These are phyloP conservation scores for Prototheca cutis DNA, from an alignment of 163 green algal genomes.

Conservation along the genomic window DNA sequence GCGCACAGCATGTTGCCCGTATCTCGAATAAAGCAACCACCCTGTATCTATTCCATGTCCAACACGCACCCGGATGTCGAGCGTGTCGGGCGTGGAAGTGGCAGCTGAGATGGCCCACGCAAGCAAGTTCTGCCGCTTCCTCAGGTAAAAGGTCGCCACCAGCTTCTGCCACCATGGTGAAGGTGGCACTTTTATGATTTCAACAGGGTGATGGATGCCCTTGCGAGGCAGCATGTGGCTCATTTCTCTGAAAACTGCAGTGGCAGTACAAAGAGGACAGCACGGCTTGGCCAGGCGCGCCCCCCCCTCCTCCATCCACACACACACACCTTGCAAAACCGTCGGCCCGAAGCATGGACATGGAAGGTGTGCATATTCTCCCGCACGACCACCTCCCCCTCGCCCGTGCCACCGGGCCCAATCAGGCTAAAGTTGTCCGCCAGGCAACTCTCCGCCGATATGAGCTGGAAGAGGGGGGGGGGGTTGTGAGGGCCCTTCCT, in stretches of 20 bases:
- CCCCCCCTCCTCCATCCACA: too few species aligned
- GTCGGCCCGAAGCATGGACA: constrained; percentile 18
- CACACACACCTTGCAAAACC: constrained; percentile 14
- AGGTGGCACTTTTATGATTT: neutral
- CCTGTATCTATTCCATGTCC: too few species aligned
- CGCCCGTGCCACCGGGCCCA: constrained; percentile 4
- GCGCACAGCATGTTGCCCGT: too few species aligned
- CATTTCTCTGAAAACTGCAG: neutral
- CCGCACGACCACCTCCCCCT: constrained; percentile 16
- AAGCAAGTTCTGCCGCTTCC: constrained; percentile 26
- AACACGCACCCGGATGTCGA: too few species aligned
- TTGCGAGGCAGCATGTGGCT: too few species aligned
- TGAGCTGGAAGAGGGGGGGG: constrained; percentile 4
- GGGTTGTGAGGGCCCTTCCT: too few species aligned
- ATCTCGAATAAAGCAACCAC: too few species aligned
- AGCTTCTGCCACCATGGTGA: constrained; percentile 1
- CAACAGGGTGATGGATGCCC: too few species aligned
- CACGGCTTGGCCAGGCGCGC: too few species aligned
- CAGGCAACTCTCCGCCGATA: constrained; percentile 8
- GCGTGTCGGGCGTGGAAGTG: constrained; percentile 1
- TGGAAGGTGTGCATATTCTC: constrained; percentile 14
- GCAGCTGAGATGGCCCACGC: neutral
- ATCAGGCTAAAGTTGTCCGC: constrained; percentile 19
- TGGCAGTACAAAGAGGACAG: too few species aligned
- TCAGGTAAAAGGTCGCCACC: constrained; percentile 15